Evolutionary conservation across 2,329 filamentous ascomycete species (phyloP).

Genomic region (Alternaria sp.): DNA sequence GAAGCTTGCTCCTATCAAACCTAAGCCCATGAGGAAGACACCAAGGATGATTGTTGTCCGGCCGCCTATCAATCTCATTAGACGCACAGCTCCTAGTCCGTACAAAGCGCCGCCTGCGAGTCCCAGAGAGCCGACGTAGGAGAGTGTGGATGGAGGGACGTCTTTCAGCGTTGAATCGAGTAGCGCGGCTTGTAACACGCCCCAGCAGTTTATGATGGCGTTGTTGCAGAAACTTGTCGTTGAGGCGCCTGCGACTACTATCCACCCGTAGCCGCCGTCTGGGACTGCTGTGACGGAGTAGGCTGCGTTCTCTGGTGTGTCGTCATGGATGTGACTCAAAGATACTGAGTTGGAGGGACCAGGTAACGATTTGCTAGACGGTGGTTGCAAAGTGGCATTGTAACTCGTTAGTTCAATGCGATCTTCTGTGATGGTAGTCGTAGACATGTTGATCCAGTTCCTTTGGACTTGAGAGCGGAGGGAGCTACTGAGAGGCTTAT

Average conservation of each 20-base stretch:
- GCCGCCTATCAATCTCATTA: constrained; percentile 59
- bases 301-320: constrained; percentile 18
- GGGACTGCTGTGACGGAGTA: constrained; percentile 45
- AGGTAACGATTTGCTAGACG: no score
- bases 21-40: constrained; percentile 58
- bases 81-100: constrained; percentile 59
- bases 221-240: constrained; percentile 60
- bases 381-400: no score
- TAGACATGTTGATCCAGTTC: background rate
- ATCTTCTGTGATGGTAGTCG: background rate
- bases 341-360: no score
- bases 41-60: constrained; percentile 57
- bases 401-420: background rate
- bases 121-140: constrained; percentile 64
- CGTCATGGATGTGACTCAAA: constrained; percentile 1
- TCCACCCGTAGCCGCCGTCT: constrained; percentile 65
- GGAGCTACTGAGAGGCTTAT: background rate
- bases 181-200: constrained; percentile 64
- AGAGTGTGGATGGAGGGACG: constrained; percentile 58
- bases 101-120: constrained; percentile 59
- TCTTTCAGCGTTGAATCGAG: constrained; percentile 56
- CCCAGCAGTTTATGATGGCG: constrained; percentile 65
- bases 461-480: no score
- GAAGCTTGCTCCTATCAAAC: constrained; percentile 58
- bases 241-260: constrained; percentile 59